Evolutionary conservation across 2,329 filamentous ascomycete genomes (phyloP), one percentile per base, ranked within the genome.

Genomic region (Curvularia verruculosa): DNA sequence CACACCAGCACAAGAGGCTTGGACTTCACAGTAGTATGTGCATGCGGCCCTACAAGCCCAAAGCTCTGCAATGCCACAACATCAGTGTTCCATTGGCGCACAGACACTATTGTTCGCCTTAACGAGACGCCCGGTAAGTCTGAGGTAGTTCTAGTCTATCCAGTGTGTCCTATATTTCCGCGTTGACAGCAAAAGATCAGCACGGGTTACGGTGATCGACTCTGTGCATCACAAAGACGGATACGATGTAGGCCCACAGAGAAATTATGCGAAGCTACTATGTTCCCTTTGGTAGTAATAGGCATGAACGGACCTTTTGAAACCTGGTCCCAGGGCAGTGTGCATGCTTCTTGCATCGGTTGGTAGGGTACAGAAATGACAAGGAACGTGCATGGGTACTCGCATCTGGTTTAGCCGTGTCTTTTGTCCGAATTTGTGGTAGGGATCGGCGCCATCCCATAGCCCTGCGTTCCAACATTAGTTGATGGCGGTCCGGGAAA

Each of bases 401-500:
- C 56, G 64, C 65, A 63, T 68, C 53, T 59, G 60, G 55, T 66
- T 70, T 68, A 70, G 40, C 68, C 67, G 57, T 44, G 28, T 61
- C 23, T 54, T 40, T 54, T 44, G 66, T 60, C 54, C 45, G 54
- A 43, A 34, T 50, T 45, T 37, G 18, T 39, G 49, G 56, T 47
- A 73, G 66, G 28, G 66, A 73, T 69, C 64, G 40, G 52, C 67
- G 62, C 59, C 60, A 64, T 58, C 51, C 59, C 61, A 64, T 64
- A 63, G 64, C 55, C 52, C 54, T 65, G 60, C 60, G 56, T 39
- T 28, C 50, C 24, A 24, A 45, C 61, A 61, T 56, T 62, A 53
- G 51, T 45, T 49, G 55, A 56, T 49, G 62, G 60, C 58, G 62
- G 60, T 60, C 60, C 63, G 60, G 63, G 64, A 60, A 64, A 57